Conservation (phyloP, 2,329 filamentous ascomycete species). For the Stagonosporopsis tanaceti region DNA sequence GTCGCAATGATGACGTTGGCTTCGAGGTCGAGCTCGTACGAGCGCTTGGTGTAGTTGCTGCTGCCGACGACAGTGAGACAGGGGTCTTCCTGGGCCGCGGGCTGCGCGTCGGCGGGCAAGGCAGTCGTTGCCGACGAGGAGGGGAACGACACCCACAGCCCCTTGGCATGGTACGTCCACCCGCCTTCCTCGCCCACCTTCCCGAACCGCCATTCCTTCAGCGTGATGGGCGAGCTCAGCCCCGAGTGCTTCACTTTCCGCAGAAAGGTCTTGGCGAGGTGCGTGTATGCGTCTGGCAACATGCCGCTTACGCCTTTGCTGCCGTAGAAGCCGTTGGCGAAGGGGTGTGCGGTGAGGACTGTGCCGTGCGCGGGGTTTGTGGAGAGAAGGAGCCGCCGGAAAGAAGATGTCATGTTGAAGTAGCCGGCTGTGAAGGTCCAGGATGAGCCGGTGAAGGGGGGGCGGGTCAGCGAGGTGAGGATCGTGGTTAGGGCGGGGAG, state of each 20-base stretch:
- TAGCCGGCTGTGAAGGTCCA: constrained; percentile 99
- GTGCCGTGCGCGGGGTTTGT: constrained; percentile 76
- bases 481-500: constrained; percentile 81
- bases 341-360: constrained; percentile 89
- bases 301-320: constrained; percentile 89
- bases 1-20: constrained; percentile 89
- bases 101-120: too few species aligned
- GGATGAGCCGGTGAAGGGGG: constrained; percentile 71
- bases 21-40: constrained; percentile 91
- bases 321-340: constrained; percentile 94
- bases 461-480: constrained; percentile 72
- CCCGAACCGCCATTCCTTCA: constrained; percentile 89
- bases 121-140: background rate
- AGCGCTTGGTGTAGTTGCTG: constrained; percentile 94
- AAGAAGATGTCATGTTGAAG: constrained; percentile 91
- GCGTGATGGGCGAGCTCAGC: constrained; percentile 66
- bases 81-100: constrained; percentile 65
- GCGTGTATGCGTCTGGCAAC: constrained; percentile 89
- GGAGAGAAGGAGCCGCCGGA: constrained; percentile 79
- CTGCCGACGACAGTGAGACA: constrained; percentile 86
- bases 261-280: constrained; percentile 84
- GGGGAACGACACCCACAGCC: constrained; percentile 84
- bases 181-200: constrained; percentile 81
- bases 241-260: constrained; percentile 64
- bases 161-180: constrained; percentile 99